phyloP scores from a whole-genome alignment of 108 stramenopile species.

The Nitzschia putrida region DNA sequence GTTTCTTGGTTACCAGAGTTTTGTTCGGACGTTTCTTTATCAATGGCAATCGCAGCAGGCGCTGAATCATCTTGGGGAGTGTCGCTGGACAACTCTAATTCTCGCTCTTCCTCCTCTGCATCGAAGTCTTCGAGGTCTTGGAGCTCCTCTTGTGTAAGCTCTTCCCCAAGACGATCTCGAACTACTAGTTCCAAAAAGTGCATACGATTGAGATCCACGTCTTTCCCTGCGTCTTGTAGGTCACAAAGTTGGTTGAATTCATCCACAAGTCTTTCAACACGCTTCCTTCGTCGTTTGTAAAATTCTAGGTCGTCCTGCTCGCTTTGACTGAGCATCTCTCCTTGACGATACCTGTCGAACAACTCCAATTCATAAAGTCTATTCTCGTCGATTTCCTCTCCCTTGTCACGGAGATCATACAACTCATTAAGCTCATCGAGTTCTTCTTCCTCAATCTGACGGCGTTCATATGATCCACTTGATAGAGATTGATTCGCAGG shows the following conservation, averaged over 20 bases:
- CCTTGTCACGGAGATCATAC: conserved; percentile 11
- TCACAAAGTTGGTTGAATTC: conserved; percentile 18
- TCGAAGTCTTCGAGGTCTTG: conserved; percentile 16
- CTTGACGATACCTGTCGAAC: conserved; percentile 14
- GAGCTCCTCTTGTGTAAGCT: conserved; percentile 15
- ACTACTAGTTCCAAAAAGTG: conserved; percentile 14
- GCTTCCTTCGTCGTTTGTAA: conserved; percentile 10
- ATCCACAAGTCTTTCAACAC: conserved; percentile 17
- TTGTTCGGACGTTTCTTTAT: no score
- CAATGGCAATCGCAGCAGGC: no score
- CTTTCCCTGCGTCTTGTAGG: conserved; percentile 4
- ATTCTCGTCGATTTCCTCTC: conserved; percentile 26
- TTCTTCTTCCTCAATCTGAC: conserved; percentile 6
- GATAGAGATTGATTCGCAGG: no score
- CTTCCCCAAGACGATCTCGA: conserved; percentile 1
- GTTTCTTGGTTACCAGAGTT: no score
- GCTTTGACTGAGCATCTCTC: conserved; percentile 9
- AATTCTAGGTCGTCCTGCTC: conserved; percentile 24
- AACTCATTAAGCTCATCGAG: conserved; percentile 17
- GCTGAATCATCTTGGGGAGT: background rate
- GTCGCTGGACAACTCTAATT: background rate
- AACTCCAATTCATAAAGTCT: conserved; percentile 24
- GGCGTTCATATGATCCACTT: conserved; percentile 3
- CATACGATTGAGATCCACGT: conserved; percentile 9
- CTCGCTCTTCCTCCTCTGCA: conserved; percentile 11